Percentiles rank a stretch among this genome's conserved stretches.
Conservation (phyloP, 148 eudicot species). For the Rheum nobile region DNA sequence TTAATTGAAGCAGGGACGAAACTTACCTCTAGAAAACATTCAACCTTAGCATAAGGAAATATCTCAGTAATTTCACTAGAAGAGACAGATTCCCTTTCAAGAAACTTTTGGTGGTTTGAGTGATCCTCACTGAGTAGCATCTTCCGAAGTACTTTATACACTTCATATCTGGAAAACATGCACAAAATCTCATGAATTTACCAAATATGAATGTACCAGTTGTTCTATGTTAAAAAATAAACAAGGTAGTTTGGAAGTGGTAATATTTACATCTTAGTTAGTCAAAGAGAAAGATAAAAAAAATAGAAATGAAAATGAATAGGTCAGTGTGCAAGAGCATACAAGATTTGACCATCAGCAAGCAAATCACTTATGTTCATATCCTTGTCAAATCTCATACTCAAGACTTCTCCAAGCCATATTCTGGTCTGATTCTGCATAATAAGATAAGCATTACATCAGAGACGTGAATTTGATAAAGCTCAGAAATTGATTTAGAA, state of each 20-base stretch:
- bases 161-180: constrained; percentile 34
- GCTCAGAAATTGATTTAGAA: neutral
- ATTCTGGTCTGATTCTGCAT: constrained; percentile 67
- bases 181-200: neutral
- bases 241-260: neutral
- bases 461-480: neutral
- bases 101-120: constrained; percentile 15
- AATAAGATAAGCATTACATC: neutral
- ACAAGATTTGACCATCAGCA: constrained; percentile 81
- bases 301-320: neutral
- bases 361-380: constrained; percentile 47
- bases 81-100: constrained; percentile 32
- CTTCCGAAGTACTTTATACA: constrained; percentile 49
- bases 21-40: constrained; percentile 53
- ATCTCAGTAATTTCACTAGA: constrained; percentile 53
- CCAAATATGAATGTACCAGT: neutral
- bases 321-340: constrained; percentile 17
- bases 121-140: neutral
- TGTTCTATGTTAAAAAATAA: neutral
- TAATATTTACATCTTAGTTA: neutral
- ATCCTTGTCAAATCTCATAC: constrained; percentile 44
- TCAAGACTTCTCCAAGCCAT: constrained; percentile 80
- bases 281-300: neutral
- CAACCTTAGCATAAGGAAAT: constrained; percentile 66
- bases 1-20: neutral